Evolutionary conservation across 768 basidiomycete species (phyloP).

Genomic region (Mycena filopes): DNA sequence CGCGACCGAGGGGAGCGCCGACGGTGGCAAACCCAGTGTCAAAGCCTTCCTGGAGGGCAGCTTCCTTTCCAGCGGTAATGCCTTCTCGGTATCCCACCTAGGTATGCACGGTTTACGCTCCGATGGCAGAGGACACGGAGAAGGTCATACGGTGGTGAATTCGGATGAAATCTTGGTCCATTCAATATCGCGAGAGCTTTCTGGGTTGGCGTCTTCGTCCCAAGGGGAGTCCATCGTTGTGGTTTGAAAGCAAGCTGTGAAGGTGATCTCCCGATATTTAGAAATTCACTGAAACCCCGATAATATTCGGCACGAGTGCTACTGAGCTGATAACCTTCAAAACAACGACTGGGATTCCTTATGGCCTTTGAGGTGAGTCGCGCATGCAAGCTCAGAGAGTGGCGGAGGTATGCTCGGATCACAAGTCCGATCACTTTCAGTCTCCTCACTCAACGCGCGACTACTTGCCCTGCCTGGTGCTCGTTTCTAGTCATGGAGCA

Average conservation of each 20-base stretch:
- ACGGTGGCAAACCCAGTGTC: slow-evolving; percentile 82
- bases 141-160: slow-evolving; percentile 70
- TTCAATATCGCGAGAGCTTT: slow-evolving; percentile 58
- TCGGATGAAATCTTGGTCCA: slow-evolving; percentile 76
- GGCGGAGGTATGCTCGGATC: too few species aligned
- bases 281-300: too few species aligned
- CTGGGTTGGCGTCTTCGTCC: slow-evolving; percentile 58
- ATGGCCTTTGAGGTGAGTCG: too few species aligned
- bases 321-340: too few species aligned
- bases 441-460: too few species aligned
- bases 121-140: background rate
- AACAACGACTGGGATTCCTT: too few species aligned
- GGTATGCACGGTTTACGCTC: background rate
- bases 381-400: too few species aligned
- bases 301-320: too few species aligned
- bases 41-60: slow-evolving; percentile 89
- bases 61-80: slow-evolving; percentile 91
- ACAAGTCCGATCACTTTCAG: too few species aligned
- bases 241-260: background rate
- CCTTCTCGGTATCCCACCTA: slow-evolving; percentile 98
- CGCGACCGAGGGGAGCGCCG: slow-evolving; percentile 80
- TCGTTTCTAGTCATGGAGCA: too few species aligned
- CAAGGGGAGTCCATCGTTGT: slow-evolving; percentile 56
- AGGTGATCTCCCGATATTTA: too few species aligned
- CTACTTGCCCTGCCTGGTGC: too few species aligned